Evolutionary conservation across 108 stramenopile species (phyloP), one percentile per base, ranked within the genome.

Genomic region (Pseudonitzschia multiseries): DNA sequence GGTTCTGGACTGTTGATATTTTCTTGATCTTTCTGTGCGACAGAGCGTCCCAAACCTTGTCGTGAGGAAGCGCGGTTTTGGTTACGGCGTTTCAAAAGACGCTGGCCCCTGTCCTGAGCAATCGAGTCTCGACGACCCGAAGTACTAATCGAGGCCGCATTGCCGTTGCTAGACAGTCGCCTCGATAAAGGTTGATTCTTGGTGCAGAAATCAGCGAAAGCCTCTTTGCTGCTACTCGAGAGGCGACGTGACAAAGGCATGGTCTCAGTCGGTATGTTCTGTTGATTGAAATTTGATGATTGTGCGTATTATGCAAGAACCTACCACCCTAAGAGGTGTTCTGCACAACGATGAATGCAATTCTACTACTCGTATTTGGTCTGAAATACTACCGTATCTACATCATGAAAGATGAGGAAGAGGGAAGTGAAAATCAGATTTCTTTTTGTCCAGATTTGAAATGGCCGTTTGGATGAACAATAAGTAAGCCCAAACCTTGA

Each of bases 211-310:
- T 67, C 46, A 12, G 43, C 8, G 28, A 67, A 67, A 29, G 66
- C 66, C 31, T 67, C 66, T 46, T 67, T 36, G 66, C 66, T 67
- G 44, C 46, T 67, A 41, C 26, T 67, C 33, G 66, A 67, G 48
- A 67, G 46, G 10, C 66, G 66, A n/a, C 66, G 31, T 50, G 66
- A 17, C 42, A 31, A 31, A 9, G 66, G 66, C 66, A 67, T 67
- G 20, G 66, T 67, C 21, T 50, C 46, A 18, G 10, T 48, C 46
- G 14, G 31, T 13, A 32, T 10, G 1, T 48, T 48, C 18, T 48
- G 18, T 48, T 48, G 4, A 2, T 10, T 18, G 18, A 18, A 48
- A 8, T 18, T 10, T 48, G 46, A 14, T 2, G 13, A 18, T 14
- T 48, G 13, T 1, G 12, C 9, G 4, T 48, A 48, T 48, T 48